Conservation (phyloP, 2,329 filamentous ascomycete genomes). For the Talaromyces sp. region DNA sequence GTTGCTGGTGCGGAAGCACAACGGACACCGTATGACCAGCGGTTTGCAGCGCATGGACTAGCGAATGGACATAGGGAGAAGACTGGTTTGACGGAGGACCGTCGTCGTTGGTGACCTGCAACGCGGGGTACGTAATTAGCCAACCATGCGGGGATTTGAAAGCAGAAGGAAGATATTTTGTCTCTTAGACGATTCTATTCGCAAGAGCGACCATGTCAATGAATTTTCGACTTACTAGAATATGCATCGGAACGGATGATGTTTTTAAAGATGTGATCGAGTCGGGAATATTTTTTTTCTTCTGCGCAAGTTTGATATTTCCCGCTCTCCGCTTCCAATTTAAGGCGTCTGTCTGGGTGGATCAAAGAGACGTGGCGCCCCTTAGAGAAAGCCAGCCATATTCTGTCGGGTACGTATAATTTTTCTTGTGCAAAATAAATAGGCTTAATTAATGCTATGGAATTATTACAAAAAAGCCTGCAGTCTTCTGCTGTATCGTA, state of each 20-base stretch:
- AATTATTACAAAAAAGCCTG: background rate
- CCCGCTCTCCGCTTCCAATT: background rate
- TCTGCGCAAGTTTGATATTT: background rate
- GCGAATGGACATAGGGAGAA: constrained; percentile 72
- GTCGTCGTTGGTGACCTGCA: constrained; percentile 62
- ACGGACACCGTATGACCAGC: constrained; percentile 86
- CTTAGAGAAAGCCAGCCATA: background rate
- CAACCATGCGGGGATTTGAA: background rate
- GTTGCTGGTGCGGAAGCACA: constrained; percentile 81
- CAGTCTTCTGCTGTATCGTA: background rate
- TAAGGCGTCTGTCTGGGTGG: background rate
- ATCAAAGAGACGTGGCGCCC: background rate
- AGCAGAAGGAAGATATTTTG: background rate
- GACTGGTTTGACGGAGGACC: constrained; percentile 72
- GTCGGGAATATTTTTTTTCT: background rate
- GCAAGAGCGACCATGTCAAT: background rate
- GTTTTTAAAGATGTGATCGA: background rate
- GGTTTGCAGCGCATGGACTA: constrained; percentile 63
- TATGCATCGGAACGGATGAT: constrained; percentile 40
- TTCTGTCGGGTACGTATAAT: background rate
- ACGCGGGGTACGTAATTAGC: constrained; percentile 4
- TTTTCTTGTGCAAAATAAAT: background rate
- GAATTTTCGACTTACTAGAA: constrained; percentile 36
- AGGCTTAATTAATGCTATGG: background rate
- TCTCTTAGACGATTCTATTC: background rate